A percentile compares a stretch with the other conserved stretches of the same genome.
phyloP scores from a whole-genome alignment of 2,329 filamentous ascomycete genomes.

The Fusarium austroafricanum region DNA sequence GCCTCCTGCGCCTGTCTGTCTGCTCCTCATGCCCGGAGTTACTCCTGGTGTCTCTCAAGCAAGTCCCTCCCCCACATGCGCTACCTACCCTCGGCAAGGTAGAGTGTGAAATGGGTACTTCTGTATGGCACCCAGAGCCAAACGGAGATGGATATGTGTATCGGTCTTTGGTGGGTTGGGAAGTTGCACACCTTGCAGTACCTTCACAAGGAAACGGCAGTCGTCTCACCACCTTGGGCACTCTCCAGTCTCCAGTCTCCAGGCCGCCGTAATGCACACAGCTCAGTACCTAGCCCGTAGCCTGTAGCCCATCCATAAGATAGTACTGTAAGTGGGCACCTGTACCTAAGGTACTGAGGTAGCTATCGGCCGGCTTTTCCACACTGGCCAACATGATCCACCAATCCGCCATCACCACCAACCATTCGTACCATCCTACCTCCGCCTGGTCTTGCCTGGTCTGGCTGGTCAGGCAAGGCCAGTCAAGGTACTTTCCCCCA shows the following conservation, averaged over 20 bases:
- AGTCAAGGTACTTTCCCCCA: conserved; percentile 23
- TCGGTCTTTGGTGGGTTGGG: not conserved
- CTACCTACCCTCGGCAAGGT: conserved; percentile 6
- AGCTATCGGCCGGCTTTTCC: conserved; percentile 5
- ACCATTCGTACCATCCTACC: conserved; percentile 2
- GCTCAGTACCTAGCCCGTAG: too few relatives aligned
- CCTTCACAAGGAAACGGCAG: conserved; percentile 16
- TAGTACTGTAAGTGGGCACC: too few relatives aligned
- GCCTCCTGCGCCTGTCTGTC: not conserved
- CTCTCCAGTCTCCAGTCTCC: too few relatives aligned
- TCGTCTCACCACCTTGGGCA: not conserved
- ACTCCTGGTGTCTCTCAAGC: conserved; percentile 7
- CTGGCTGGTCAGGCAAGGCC: conserved; percentile 1
- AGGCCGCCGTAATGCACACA: too few relatives aligned
- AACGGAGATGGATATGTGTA: not conserved
- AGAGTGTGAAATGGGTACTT: conserved; percentile 11
- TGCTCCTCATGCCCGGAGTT: conserved; percentile 8
- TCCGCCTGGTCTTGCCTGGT: not conserved
- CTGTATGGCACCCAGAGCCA: not conserved
- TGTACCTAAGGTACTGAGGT: too few relatives aligned
- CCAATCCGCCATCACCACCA: conserved; percentile 5
- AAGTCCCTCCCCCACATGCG: conserved; percentile 14
- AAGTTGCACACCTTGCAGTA: not conserved
- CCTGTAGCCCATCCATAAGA: too few relatives aligned
- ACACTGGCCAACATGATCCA: conserved; percentile 5